Percentiles rank a stretch among this genome's conserved stretches.
Conservation (phyloP, 2,329 filamentous ascomycete genomes). For the Microdochium nivale region DNA sequence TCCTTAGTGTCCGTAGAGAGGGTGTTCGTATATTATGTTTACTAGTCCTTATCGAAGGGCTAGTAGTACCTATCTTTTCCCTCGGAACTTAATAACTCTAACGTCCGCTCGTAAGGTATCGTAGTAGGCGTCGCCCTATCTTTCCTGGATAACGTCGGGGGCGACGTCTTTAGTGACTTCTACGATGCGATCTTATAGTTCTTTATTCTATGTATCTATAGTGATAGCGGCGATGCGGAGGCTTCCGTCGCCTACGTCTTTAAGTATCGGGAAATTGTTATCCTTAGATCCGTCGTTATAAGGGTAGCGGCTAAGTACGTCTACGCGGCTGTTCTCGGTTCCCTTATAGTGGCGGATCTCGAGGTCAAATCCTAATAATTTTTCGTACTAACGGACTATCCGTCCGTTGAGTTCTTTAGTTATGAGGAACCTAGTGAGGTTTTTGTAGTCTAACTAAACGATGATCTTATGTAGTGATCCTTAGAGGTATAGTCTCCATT, state of each 20-base stretch:
- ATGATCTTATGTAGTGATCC: constrained; percentile 5
- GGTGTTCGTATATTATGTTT: not conserved
- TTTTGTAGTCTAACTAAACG: constrained; percentile 10
- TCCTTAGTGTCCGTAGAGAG: not conserved
- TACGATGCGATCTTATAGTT: not conserved
- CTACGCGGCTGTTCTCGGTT: too few species aligned
- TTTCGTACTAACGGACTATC: not conserved
- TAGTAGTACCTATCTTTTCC: not conserved
- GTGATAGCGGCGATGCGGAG: too few species aligned
- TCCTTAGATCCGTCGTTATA: too few species aligned
- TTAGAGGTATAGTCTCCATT: constrained; percentile 13
- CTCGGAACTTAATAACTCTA: not conserved
- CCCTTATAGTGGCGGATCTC: not conserved
- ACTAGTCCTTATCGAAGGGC: not conserved
- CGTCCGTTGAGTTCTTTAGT: constrained; percentile 5
- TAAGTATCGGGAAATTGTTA: too few species aligned
- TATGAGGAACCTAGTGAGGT: constrained; percentile 15
- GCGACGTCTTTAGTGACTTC: not conserved
- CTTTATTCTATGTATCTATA: not conserved
- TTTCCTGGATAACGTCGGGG: too few species aligned
- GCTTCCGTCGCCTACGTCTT: too few species aligned
- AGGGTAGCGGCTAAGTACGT: too few species aligned
- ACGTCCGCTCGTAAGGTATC: not conserved
- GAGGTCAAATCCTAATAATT: not conserved
- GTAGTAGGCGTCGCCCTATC: too few species aligned